Percentiles rank a stretch among this genome's conserved stretches.
Evolutionary conservation across 768 basidiomycete genomes (phyloP).

Genomic region (Tubosaeta sp.): DNA sequence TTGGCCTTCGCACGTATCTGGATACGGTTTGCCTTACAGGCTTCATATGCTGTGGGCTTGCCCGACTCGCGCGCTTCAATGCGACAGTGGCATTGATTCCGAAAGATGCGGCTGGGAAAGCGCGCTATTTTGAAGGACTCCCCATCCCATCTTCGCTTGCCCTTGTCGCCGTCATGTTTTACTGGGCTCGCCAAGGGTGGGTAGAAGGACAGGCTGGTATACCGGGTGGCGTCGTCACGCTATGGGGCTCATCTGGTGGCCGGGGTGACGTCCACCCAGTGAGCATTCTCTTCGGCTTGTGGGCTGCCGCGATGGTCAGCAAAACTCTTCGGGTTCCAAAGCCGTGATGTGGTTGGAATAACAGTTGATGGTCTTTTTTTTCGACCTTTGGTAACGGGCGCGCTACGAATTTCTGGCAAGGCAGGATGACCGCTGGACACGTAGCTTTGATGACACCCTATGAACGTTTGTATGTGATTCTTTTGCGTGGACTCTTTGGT

Average conservation of each 20-base stretch:
- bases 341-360: constrained; percentile 35
- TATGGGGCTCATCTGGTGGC: constrained; percentile 70
- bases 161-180: constrained; percentile 74
- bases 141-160: constrained; percentile 90
- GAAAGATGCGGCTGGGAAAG: constrained; percentile 81
- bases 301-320: constrained; percentile 98
- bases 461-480: constrained; percentile 9
- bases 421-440: not conserved
- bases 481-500: constrained; percentile 2
- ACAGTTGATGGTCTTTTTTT: not conserved
- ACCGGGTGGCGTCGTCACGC: constrained; percentile 66
- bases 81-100: constrained; percentile 95
- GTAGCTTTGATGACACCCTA: constrained; percentile 11
- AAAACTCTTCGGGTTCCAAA: constrained; percentile 91
- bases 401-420: constrained; percentile 2
- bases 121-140: constrained; percentile 94
- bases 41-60: constrained; percentile 95
- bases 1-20: constrained; percentile 87
- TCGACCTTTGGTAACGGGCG: not conserved
- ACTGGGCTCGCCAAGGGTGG: constrained; percentile 83
- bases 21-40: constrained; percentile 83
- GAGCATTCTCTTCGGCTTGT: constrained; percentile 70
- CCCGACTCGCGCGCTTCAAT: constrained; percentile 96
- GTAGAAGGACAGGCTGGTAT: constrained; percentile 73
- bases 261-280: constrained; percentile 83